Evolutionary conservation across 345 rosid genomes (phyloP).

Genomic region (Brassica rapa): DNA sequence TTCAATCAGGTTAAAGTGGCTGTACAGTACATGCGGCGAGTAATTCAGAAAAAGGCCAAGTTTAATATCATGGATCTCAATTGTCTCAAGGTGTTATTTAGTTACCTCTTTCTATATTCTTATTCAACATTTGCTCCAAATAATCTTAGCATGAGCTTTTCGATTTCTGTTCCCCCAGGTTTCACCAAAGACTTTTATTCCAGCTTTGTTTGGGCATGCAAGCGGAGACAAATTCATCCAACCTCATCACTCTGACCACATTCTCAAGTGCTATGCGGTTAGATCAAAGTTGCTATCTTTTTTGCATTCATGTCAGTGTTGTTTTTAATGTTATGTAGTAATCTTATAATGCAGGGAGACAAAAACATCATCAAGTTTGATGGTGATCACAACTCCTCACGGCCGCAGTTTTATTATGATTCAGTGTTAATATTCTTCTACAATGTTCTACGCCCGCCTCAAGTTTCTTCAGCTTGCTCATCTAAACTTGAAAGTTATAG

Average conservation of each 20-base stretch:
- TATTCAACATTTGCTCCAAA: background rate
- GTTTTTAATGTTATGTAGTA: conserved; percentile 1
- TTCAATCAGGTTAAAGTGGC: conserved; percentile 84
- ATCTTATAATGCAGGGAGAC: conserved; percentile 69
- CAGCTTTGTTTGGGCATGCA: conserved; percentile 94
- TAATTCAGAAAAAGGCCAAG: conserved; percentile 91
- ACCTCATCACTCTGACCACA: conserved; percentile 80
- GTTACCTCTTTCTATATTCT: background rate
- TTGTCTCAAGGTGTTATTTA: conserved; percentile 66
- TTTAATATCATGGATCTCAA: conserved; percentile 95
- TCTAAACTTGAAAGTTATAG: conserved; percentile 75
- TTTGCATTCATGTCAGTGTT: background rate
- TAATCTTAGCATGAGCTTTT: conserved; percentile 19
- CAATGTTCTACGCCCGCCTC: conserved; percentile 91
- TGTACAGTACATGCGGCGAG: conserved; percentile 82
- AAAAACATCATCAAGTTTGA: conserved; percentile 92
- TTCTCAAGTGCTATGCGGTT: conserved; percentile 75
- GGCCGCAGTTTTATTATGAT: conserved; percentile 90
- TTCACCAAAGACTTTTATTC: conserved; percentile 86
- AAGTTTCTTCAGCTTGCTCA: conserved; percentile 48
- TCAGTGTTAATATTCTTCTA: conserved; percentile 93
- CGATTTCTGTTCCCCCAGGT: conserved; percentile 46
- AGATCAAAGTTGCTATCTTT: conserved; percentile 17
- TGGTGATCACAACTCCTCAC: conserved; percentile 92
- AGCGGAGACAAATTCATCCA: conserved; percentile 87